Conservation (phyloP, 2,329 filamentous ascomycete genomes). For the Ascochyta clinopodiicola region DNA sequence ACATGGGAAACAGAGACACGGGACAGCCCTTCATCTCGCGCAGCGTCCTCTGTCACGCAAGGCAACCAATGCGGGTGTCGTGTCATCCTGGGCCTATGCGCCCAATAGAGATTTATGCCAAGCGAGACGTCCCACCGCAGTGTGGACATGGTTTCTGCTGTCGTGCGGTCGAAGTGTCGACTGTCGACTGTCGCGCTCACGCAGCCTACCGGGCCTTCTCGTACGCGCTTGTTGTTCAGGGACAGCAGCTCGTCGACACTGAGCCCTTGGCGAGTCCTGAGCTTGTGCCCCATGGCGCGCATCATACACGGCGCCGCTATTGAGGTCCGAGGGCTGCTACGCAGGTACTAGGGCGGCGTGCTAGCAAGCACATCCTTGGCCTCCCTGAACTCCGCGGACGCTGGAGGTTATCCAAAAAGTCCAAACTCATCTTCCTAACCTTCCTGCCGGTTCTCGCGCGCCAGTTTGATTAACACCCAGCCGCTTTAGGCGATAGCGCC, state of each 20-base stretch:
- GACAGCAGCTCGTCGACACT: conserved; percentile 13
- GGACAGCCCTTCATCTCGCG: conserved; percentile 13
- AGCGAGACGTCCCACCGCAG: conserved; percentile 30
- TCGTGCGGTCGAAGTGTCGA: conserved; percentile 3
- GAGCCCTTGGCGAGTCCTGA: too few species aligned
- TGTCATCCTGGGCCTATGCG: conserved; percentile 24
- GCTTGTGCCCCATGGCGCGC: conserved; percentile 9
- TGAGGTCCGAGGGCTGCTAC: not conserved
- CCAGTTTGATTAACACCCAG: conserved; percentile 27
- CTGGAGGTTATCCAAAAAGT: not conserved
- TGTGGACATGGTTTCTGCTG: conserved; percentile 11
- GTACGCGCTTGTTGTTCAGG: conserved; percentile 13
- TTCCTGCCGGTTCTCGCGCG: conserved; percentile 33
- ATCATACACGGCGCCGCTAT: conserved; percentile 14
- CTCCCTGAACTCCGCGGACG: too few species aligned
- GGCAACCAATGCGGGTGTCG: conserved; percentile 18
- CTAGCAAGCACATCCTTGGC: conserved; percentile 15
- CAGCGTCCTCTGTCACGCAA: conserved; percentile 22
- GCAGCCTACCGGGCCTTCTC: conserved; percentile 16
- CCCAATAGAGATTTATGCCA: conserved; percentile 31
- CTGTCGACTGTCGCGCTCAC: conserved; percentile 1
- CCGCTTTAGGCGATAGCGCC: conserved; percentile 25
- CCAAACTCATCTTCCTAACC: conserved; percentile 24
- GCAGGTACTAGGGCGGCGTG: conserved; percentile 6
- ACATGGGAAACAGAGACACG: conserved; percentile 12